A percentile compares a stretch with the other conserved stretches of the same genome.
Conservation (phyloP, 495 filamentous ascomycete species). For the Penicillium cinerascens region DNA sequence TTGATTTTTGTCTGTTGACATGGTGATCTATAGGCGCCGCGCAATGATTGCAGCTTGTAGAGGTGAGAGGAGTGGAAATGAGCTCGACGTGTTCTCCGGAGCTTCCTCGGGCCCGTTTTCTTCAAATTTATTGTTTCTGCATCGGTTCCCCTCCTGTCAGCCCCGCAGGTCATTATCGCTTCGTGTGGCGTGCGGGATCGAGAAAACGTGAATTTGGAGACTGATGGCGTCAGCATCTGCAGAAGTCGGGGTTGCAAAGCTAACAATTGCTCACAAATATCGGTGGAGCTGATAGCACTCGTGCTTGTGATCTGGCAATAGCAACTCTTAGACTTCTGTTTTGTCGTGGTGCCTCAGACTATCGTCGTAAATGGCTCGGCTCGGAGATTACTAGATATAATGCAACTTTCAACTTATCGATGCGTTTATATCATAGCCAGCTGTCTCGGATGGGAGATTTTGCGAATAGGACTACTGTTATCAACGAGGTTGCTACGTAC, state of each 20-base stretch:
- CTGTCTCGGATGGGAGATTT: no score
- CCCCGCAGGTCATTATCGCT: conserved; percentile 11
- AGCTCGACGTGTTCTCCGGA: background rate
- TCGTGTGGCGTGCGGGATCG: conserved; percentile 14
- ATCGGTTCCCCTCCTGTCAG: conserved; percentile 3
- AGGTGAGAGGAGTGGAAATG: background rate
- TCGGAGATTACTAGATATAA: background rate
- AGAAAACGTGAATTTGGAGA: conserved; percentile 30
- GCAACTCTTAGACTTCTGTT: background rate
- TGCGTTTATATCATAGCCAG: no score
- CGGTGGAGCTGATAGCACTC: background rate
- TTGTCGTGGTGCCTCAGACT: background rate
- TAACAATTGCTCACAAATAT: background rate
- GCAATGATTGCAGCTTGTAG: background rate
- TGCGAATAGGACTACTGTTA: no score
- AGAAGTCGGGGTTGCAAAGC: background rate
- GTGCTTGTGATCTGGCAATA: background rate
- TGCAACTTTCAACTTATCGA: no score
- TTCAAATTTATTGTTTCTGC: conserved; percentile 7
- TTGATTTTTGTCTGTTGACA: conserved; percentile 38
- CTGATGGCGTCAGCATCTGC: conserved; percentile 28
- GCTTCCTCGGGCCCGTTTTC: background rate
- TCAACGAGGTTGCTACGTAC: no score
- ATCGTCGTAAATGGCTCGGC: background rate
- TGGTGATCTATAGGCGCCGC: background rate